phyloP scores from a whole-genome alignment of 192 early-diverging fungal genomes.

The Entomortierella chlamydospora region DNA sequence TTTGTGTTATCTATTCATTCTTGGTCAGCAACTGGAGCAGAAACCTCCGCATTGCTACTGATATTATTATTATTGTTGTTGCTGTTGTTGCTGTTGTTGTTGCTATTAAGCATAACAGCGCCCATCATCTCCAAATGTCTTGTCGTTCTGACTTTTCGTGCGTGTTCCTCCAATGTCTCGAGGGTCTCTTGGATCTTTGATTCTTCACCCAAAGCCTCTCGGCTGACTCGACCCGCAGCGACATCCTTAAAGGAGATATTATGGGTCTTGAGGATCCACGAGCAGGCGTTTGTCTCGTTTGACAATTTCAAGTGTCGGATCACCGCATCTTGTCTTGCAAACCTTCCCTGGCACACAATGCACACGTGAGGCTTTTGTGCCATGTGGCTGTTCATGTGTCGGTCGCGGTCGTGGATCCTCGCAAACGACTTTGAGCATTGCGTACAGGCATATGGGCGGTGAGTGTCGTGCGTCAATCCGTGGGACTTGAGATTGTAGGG shows the following conservation, averaged over 20 bases:
- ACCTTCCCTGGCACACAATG: slow-evolving; percentile 74
- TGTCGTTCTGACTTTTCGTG: slow-evolving; percentile 2
- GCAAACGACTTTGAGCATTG: slow-evolving; percentile 82
- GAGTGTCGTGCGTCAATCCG: slow-evolving; percentile 69
- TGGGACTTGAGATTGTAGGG: slow-evolving; percentile 80
- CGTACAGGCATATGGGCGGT: slow-evolving; percentile 73
- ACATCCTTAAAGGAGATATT: slow-evolving; percentile 24
- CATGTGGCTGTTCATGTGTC: slow-evolving; percentile 80
- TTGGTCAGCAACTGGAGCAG: too few species aligned
- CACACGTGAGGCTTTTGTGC: slow-evolving; percentile 77
- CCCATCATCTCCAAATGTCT: slow-evolving; percentile 20
- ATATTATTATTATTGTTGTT: too few species aligned
- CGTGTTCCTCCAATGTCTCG: slow-evolving; percentile 29
- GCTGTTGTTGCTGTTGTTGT: neutral
- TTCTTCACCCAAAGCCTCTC: slow-evolving; percentile 20
- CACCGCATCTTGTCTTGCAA: slow-evolving; percentile 59
- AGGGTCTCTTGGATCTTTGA: slow-evolving; percentile 13
- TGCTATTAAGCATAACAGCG: neutral
- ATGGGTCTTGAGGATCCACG: slow-evolving; percentile 23
- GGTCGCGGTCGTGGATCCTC: slow-evolving; percentile 81
- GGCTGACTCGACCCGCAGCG: slow-evolving; percentile 4
- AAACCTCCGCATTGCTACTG: too few species aligned
- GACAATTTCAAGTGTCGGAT: slow-evolving; percentile 50
- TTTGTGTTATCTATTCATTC: too few species aligned
- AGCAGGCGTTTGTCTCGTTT: slow-evolving; percentile 30